These are phyloP conservation scores for Paspalum vaginatum DNA, from an alignment of 176 grass and related monocot species.

Conservation along the genomic window DNA sequence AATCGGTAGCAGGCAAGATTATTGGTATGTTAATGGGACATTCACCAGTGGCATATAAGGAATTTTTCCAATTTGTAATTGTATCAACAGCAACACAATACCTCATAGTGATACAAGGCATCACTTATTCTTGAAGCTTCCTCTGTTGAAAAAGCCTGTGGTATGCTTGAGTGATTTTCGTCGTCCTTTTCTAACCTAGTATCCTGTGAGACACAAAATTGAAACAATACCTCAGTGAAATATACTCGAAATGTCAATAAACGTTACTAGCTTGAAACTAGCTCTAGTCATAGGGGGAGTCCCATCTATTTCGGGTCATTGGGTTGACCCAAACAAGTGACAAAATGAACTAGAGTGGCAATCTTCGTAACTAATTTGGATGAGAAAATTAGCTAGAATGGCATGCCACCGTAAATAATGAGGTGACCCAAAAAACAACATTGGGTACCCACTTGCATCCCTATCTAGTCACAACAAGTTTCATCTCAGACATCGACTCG, in stretches of 20 bases:
- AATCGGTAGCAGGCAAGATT: background rate
- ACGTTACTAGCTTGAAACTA: conserved; percentile 16
- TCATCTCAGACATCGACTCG: background rate
- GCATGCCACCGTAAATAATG: too few relatives aligned
- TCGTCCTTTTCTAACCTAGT: conserved; percentile 56
- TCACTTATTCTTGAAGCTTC: conserved; percentile 84
- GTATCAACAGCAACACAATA: conserved; percentile 41
- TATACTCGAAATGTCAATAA: background rate
- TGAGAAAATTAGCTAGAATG: too few relatives aligned
- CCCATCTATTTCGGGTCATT: too few relatives aligned
- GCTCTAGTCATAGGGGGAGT: background rate
- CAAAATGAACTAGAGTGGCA: too few relatives aligned
- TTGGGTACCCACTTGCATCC: too few relatives aligned
- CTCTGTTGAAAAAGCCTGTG: conserved; percentile 75
- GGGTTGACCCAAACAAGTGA: too few relatives aligned
- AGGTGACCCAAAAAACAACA: too few relatives aligned
- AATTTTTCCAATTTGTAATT: background rate
- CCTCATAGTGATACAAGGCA: conserved; percentile 88
- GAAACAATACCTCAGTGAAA: conserved; percentile 23
- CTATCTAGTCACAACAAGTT: too few relatives aligned
- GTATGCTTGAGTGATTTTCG: conserved; percentile 46
- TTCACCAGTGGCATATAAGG: background rate
- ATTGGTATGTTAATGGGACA: background rate
- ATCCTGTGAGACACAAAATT: conserved; percentile 61
- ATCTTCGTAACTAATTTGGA: too few relatives aligned